phyloP scores from a whole-genome alignment of 2,329 filamentous ascomycete species.

The Aspergillus fumigatiaffinis region DNA sequence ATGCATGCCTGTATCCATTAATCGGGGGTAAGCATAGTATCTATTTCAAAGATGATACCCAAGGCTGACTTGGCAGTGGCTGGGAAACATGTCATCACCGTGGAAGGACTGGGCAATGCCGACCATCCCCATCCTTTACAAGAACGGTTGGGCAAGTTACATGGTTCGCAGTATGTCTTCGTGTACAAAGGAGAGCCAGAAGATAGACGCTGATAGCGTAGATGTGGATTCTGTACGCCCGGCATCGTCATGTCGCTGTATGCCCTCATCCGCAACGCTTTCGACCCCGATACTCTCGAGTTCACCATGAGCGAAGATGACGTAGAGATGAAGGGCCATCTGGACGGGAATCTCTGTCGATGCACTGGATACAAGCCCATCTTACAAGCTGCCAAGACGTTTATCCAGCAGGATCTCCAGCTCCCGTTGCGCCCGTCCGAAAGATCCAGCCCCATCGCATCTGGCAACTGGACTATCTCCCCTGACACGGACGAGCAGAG shows the following conservation, averaged over 20 bases:
- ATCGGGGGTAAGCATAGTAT: conserved; percentile 54
- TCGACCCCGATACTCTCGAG: too few species aligned
- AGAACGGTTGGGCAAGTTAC: conserved; percentile 86
- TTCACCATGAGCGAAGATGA: conserved; percentile 67
- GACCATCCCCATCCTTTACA: conserved; percentile 84
- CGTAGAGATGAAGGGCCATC: conserved; percentile 93
- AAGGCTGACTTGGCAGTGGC: conserved; percentile 51
- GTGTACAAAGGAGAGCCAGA: too few species aligned
- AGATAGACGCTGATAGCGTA: conserved; percentile 40
- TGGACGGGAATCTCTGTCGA: conserved; percentile 86
- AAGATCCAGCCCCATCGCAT: too few species aligned
- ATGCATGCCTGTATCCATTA: conserved; percentile 89
- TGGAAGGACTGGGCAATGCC: conserved; percentile 90
- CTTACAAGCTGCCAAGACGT: conserved; percentile 87
- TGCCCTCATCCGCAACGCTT: conserved; percentile 72
- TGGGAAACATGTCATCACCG: conserved; percentile 96
- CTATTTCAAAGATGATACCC: too few species aligned
- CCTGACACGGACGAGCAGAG: too few species aligned
- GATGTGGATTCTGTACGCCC: conserved; percentile 94
- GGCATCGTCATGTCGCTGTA: conserved; percentile 95
- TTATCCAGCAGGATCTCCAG: conserved; percentile 52
- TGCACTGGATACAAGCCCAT: conserved; percentile 96
- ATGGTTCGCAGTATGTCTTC: conserved; percentile 31
- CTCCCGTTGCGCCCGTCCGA: conserved; percentile 19
- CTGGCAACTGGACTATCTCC: too few species aligned